These are phyloP conservation scores for Lichtheimia ornata DNA, from an alignment of 371 early-diverging fungal species.

Conservation along the genomic window DNA sequence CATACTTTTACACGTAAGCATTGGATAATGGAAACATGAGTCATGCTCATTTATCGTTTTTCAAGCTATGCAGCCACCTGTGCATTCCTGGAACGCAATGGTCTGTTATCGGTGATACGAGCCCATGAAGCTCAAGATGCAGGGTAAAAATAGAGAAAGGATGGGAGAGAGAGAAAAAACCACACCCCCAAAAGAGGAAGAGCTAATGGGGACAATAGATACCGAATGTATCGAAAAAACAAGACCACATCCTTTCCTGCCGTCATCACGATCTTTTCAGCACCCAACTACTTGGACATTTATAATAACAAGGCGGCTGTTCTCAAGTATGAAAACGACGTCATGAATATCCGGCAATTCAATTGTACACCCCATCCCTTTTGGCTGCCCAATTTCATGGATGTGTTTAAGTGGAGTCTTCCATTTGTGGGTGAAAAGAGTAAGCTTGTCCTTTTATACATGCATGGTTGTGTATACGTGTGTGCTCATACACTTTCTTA, in stretches of 20 bases:
- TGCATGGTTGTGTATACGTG: too few species aligned
- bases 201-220: conserved; percentile 22
- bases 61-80: conserved; percentile 85
- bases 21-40: background rate
- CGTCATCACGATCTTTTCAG: conserved; percentile 97
- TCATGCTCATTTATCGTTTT: background rate
- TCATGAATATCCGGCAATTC: conserved; percentile 95
- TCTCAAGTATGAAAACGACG: conserved; percentile 94
- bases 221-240: conserved; percentile 94
- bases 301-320: conserved; percentile 99
- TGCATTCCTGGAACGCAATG: conserved; percentile 91
- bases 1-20: conserved; percentile 84
- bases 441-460: conserved; percentile 30
- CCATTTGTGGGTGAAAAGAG: conserved; percentile 99
- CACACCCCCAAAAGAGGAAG: too few species aligned
- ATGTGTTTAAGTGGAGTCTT: conserved; percentile 97
- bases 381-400: conserved; percentile 96
- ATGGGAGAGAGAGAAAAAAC: too few species aligned
- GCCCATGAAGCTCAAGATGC: conserved; percentile 99
- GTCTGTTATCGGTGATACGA: conserved; percentile 90
- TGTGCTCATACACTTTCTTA: conserved; percentile 21
- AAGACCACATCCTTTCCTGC: conserved; percentile 92
- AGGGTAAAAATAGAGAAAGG: conserved; percentile 49
- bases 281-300: conserved; percentile 96
- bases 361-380: conserved; percentile 93